Base-by-base conservation (phyloP, 2,329 filamentous ascomycete species). In the Davidsoniella australis region DNA sequence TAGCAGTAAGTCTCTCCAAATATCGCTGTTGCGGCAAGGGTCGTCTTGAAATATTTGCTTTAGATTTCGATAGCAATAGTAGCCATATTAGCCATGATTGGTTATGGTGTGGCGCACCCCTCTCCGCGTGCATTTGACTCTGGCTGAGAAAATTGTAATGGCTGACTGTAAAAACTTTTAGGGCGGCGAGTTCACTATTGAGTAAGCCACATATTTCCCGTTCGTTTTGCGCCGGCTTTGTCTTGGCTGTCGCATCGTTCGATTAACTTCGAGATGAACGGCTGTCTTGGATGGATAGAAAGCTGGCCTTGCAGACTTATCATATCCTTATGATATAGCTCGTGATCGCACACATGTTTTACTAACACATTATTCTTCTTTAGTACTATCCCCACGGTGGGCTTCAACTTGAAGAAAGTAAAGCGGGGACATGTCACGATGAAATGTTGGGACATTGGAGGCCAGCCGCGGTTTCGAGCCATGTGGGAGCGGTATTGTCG, bases 401-500 rank as follows among this genome's bases (percentile, higher is more conserved):
- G 91, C 56, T 96, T 96, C 72, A 98, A 96, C 66, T 94, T 95
- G 80, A 96, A 96, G 73, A 82, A 84, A 57, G 87, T 98, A 59
- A 88, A 95, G 68, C 89, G 91, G 62, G 91, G 91, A 58, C 89
- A 96, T 76, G 91, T 98, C 64, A 94, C 91, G 58, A 73, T 98
- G 60, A 96, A 96, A 68, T 98, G 91, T 67, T 98, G 91, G 91
- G 91, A 98, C 69, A 78, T 98, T 56, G 91, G 91, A 58, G 91
- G 91, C 48, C 91, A 98, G 68, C 89, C 91, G 58, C 78, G 89
- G 56, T 98, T 96, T 69, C 84, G 91, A 61, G 85, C 85, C 58
- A 98, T 98, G 91, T 98, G 91, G 91, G 91, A 98, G 71, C 76
- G 91, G 61, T 98, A 98, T 66, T 96, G 91, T 67, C 85, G 88